phyloP scores from a whole-genome alignment of 2,329 filamentous ascomycete species.

The Colletotrichum sansevieriae region DNA sequence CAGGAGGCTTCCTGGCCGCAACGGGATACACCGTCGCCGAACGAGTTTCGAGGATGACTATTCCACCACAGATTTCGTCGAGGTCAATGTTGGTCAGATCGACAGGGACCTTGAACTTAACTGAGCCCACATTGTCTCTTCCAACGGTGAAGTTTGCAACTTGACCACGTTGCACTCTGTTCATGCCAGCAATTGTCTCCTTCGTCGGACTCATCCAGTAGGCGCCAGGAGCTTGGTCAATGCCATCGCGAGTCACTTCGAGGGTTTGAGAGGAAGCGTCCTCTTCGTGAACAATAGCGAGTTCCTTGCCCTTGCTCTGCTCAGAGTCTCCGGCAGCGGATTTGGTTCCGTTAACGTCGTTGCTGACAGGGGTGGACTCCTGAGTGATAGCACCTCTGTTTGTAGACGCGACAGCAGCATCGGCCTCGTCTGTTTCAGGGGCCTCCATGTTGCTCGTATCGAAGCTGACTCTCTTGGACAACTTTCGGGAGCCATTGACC shows the following conservation, averaged over 20 bases:
- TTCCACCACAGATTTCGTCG: slow-evolving; percentile 81
- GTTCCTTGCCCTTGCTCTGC: slow-evolving; percentile 79
- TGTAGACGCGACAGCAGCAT: slow-evolving; percentile 19
- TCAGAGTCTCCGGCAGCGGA: slow-evolving; percentile 70
- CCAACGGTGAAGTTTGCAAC: slow-evolving; percentile 85
- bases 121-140: slow-evolving; percentile 82
- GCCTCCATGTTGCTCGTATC: slow-evolving; percentile 72
- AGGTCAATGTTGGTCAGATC: slow-evolving; percentile 85
- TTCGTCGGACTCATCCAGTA: slow-evolving; percentile 90
- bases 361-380: slow-evolving; percentile 13
- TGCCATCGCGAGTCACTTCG: slow-evolving; percentile 44
- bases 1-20: slow-evolving; percentile 80
- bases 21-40: slow-evolving; percentile 90
- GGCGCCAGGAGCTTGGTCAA: slow-evolving; percentile 71
- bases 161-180: slow-evolving; percentile 80
- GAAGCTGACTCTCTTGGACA: slow-evolving; percentile 93
- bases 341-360: slow-evolving; percentile 38
- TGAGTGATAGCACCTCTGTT: slow-evolving; percentile 15
- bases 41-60: slow-evolving; percentile 82
- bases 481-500: slow-evolving; percentile 62
- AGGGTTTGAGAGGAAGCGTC: slow-evolving; percentile 54
- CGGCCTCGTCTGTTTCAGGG: slow-evolving; percentile 24
- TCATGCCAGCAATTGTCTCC: slow-evolving; percentile 83
- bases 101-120: slow-evolving; percentile 84
- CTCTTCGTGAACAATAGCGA: slow-evolving; percentile 84